Conservation (phyloP, 148 eudicot species). For the Dianthus caryophyllus region DNA sequence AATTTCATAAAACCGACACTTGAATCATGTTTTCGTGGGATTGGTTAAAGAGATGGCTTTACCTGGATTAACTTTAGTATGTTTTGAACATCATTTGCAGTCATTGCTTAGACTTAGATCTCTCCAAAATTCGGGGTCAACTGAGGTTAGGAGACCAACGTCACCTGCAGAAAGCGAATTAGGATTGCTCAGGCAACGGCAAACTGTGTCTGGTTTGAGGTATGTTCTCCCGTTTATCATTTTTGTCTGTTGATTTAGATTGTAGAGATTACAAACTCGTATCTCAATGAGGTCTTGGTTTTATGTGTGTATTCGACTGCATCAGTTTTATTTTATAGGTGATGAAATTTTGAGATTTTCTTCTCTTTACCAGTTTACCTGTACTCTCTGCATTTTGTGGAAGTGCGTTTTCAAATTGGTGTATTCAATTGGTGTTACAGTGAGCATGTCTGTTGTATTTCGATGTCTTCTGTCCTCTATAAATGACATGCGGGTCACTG, state of each 20-base stretch:
- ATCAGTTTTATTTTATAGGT: background rate
- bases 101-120: slow-evolving; percentile 62
- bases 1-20: background rate
- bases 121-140: slow-evolving; percentile 48
- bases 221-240: slow-evolving; percentile 16
- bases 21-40: background rate
- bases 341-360: background rate
- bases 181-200: slow-evolving; percentile 65
- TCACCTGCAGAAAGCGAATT: slow-evolving; percentile 66
- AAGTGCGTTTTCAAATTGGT: background rate
- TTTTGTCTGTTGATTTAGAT: background rate
- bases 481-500: background rate
- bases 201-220: slow-evolving; percentile 78
- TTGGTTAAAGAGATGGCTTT: background rate
- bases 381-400: background rate
- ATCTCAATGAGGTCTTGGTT: background rate
- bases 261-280: background rate
- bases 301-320: background rate
- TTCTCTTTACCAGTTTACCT: background rate
- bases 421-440: background rate
- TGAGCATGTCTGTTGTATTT: background rate
- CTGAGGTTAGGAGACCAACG: slow-evolving; percentile 40
- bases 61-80: background rate
- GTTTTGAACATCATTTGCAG: slow-evolving; percentile 35
- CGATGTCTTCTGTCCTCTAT: background rate